Base-by-base conservation (phyloP, 345 rosid species). In the Linum trigynum region DNA sequence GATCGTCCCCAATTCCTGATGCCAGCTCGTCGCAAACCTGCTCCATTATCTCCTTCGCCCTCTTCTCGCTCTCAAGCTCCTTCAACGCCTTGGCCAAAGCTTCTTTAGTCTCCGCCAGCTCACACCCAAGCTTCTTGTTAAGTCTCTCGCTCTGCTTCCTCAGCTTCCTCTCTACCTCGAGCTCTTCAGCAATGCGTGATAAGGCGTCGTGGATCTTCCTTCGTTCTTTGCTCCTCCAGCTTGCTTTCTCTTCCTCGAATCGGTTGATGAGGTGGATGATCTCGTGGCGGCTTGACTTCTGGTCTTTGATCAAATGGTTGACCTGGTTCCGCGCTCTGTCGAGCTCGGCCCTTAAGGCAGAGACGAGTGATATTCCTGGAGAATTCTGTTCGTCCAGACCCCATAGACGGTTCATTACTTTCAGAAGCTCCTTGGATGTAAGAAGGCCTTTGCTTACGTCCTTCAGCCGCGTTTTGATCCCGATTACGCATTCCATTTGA, bases 21-120 rank as follows among this genome's bases (percentile, higher is more conserved):
- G 94, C 95, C 3, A 94, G 62, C 78, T 94, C 97, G 65, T 94
- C 96, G 16, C 97, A 90, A 2, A 88, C 95, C 48, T 90, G 91
- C 59, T 90, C 95, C 67, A 94, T 62, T 65, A 86, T 80, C 59
- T 94, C 97, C 67, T 88, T 94, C 0, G 89, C 88, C 74, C 95
- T 83, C 84, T 76, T 94, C 83, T 90, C 96, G 10, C 83, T 70
- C 59, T 86, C 88, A 14, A 86, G 74, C 67, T 90, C 86, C 60
- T 88, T 81, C 51, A 40, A 70, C 55, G 77, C 79, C 71, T 69
- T 71, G 15, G 70, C 70, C 61, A 86, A 78, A 9, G 62, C 71
- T 5, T 61, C 86, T 66, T 86, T 90, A 2, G 77, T 75, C 36
- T 88, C 85, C 0, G 81, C 78, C 37, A 90, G 69, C 70, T 94